Conservation (phyloP, 208 protist species). For the Acanthamoeba rhysodes region DNA sequence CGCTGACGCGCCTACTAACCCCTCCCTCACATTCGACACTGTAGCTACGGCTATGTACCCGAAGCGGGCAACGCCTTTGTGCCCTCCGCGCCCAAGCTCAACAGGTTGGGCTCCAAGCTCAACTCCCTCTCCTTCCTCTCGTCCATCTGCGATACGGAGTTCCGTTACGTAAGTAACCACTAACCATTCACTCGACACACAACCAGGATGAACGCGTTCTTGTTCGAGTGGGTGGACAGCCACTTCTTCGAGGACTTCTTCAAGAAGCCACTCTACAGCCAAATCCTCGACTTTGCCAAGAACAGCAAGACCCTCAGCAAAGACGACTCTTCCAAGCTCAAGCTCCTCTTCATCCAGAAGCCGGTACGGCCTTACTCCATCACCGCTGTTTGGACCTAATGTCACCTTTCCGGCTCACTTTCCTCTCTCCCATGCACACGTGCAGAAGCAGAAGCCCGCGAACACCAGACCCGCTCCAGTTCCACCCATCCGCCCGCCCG, state of each 20-base stretch:
- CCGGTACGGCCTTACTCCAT: background rate
- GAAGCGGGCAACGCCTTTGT: slow-evolving; percentile 1
- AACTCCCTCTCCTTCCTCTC: too few relatives aligned
- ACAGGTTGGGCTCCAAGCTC: too few relatives aligned
- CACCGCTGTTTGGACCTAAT: background rate
- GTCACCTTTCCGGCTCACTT: background rate
- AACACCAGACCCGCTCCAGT: background rate
- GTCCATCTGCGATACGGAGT: too few relatives aligned
- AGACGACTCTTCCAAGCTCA: slow-evolving; percentile 51
- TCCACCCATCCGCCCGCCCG: background rate
- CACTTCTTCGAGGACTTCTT: slow-evolving; percentile 71
- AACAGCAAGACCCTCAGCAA: slow-evolving; percentile 46
- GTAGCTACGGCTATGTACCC: background rate
- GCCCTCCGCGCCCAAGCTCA: background rate
- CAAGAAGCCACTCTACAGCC: slow-evolving; percentile 73
- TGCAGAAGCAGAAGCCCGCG: slow-evolving; percentile 16
- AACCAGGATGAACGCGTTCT: slow-evolving; percentile 32
- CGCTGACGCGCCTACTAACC: background rate
- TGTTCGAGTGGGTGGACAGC: slow-evolving; percentile 68
- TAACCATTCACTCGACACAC: too few relatives aligned
- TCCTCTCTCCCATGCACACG: background rate
- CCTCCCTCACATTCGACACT: background rate
- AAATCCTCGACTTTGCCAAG: slow-evolving; percentile 71
- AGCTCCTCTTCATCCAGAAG: slow-evolving; percentile 64
- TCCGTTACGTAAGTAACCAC: too few relatives aligned